These are phyloP conservation scores for Xylaria sp. DNA, from an alignment of 2,329 filamentous ascomycete genomes.

Conservation along the genomic window DNA sequence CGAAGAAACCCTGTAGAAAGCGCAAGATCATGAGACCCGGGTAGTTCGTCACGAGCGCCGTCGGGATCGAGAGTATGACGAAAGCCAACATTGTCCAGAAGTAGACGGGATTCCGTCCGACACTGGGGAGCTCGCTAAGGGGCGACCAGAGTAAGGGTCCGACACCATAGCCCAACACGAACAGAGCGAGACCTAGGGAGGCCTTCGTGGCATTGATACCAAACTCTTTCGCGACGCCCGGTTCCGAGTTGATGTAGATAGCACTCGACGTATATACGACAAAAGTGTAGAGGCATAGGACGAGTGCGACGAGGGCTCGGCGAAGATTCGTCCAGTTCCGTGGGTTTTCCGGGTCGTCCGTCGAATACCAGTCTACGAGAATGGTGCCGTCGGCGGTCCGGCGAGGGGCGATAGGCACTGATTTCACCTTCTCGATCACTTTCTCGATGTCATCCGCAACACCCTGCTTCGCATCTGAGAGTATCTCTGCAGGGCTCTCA, in stretches of 20 bases:
- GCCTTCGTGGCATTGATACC: constrained; percentile 63
- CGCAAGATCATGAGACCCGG: constrained; percentile 71
- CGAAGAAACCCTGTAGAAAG: constrained; percentile 74
- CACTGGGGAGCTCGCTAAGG: constrained; percentile 71
- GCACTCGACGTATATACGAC: constrained; percentile 65
- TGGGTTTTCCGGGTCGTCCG: constrained; percentile 59
- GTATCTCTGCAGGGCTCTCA: constrained; percentile 43
- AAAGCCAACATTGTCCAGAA: constrained; percentile 75
- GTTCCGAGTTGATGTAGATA: constrained; percentile 60
- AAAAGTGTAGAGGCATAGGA: constrained; percentile 69
- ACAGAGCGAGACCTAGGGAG: constrained; percentile 53
- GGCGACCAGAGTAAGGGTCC: constrained; percentile 75
- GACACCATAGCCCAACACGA: constrained; percentile 70
- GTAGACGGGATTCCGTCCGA: constrained; percentile 76
- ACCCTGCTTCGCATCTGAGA: constrained; percentile 43
- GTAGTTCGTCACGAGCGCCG: constrained; percentile 71
- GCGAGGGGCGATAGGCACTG: constrained; percentile 45
- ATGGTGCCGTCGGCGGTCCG: constrained; percentile 44
- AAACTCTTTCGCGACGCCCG: constrained; percentile 64
- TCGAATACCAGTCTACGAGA: constrained; percentile 53
- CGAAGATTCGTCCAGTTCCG: constrained; percentile 52
- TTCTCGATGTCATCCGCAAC: constrained; percentile 43
- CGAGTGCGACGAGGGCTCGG: constrained; percentile 54
- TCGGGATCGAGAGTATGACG: constrained; percentile 72
- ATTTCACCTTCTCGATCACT: constrained; percentile 46